Conservation (phyloP, 1,139 yeast genomes). For the Starmera stellimalicola region DNA sequence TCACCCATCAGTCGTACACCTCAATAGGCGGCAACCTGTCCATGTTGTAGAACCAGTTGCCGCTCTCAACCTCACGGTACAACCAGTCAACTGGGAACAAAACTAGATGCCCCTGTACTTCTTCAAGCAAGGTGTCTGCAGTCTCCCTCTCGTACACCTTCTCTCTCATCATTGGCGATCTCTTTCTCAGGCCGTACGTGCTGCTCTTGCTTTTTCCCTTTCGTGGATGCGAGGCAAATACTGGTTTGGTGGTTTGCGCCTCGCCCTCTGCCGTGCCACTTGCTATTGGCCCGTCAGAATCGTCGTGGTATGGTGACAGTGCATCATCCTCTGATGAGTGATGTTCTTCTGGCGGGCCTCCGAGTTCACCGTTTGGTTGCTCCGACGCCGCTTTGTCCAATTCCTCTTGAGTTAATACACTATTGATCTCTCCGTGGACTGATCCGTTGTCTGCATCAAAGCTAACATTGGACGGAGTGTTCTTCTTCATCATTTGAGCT, state of each 20-base stretch:
- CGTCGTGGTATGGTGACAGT: neutral
- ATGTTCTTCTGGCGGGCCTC: neutral
- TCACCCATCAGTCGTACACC: constrained; percentile 66
- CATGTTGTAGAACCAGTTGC: constrained; percentile 91
- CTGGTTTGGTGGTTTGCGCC: neutral
- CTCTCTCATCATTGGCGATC: constrained; percentile 31
- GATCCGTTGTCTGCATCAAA: neutral
- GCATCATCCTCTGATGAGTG: neutral
- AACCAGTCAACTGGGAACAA: constrained; percentile 91
- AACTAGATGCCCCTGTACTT: constrained; percentile 85
- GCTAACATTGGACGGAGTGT: constrained; percentile 1
- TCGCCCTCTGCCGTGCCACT: constrained; percentile 1
- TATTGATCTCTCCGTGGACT: neutral
- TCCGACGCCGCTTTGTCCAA: neutral
- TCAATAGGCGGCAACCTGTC: constrained; percentile 95
- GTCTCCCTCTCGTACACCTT: constrained; percentile 64
- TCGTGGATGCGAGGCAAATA: neutral
- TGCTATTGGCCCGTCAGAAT: neutral
- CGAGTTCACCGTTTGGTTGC: neutral
- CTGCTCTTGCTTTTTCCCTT: constrained; percentile 25
- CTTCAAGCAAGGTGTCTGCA: constrained; percentile 63
- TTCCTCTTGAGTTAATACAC: neutral
- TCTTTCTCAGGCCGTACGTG: constrained; percentile 31
- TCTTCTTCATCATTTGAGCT: constrained; percentile 3
- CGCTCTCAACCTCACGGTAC: constrained; percentile 72